Base-by-base conservation (phyloP, 1,284 basidiomycete species). In the Rhodotorula mucilaginosa region DNA sequence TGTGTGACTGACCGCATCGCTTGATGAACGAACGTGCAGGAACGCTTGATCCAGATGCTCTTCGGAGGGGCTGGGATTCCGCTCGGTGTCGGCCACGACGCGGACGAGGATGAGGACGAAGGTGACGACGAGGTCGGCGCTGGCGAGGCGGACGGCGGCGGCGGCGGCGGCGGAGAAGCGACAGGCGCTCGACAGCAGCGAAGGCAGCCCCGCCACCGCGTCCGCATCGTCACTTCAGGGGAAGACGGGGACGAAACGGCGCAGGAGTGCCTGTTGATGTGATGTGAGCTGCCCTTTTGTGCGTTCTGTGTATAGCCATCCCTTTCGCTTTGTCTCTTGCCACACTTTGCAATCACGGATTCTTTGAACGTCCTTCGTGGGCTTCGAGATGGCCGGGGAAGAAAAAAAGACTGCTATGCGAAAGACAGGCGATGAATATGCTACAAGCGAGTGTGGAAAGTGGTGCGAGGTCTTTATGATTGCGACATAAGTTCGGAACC, bases 371-470 rank as follows among this genome's bases (percentile, higher is more conserved):
- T 26, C 26, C 26, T 26, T 26, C 26, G 26, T 26, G 26, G 26
- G 26, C 26, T 26, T 26, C 26, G 26, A 13, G 60, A 47, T 31
- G 26, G 15, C 46, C 26, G 21, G 18, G 7, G 6, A 4, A n/a
- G 23, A 16, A 15, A 19, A 39, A 44, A 23, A n/a, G 21, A 0
- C 21, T 13, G 51, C 26, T 52, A 52, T 52, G 51, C 51, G n/a
- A 52, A 52, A 44, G 39, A 44, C 39, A 44, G 39, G 39, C 39
- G 19, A 34, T 58, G 57, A 58, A 58, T 58, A 58, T 58, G 57
- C 57, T 58, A 58, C 57, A 58, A 56, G 54, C 54, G 57, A 58
- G 57, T 58, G 57, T 58, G 31, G 16, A 34, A 39, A 39, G 19
- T 39, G 18, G 31, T 51, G 16, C 21, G 49, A 51, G 21, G 49